These are phyloP conservation scores for Oryza punctata DNA, from an alignment of 176 grass and related monocot genomes.

Conservation along the genomic window DNA sequence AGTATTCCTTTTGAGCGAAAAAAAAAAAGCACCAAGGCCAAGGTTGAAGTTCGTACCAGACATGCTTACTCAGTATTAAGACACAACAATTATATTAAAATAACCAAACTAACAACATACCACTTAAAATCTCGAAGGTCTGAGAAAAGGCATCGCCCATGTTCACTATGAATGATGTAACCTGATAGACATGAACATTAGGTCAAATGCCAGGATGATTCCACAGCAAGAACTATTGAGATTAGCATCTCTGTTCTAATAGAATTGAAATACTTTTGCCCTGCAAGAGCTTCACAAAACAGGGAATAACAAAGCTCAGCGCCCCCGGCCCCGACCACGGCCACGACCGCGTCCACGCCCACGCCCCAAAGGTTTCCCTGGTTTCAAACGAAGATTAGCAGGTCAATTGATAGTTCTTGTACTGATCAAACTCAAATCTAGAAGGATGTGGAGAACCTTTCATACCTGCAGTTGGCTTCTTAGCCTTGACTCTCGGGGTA, in stretches of 20 bases:
- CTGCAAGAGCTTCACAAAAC: slow-evolving; percentile 27
- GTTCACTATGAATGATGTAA: slow-evolving; percentile 27
- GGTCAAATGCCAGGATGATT: slow-evolving; percentile 29
- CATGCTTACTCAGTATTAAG: neutral
- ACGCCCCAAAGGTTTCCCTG: slow-evolving; percentile 78
- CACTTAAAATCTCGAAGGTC: slow-evolving; percentile 19
- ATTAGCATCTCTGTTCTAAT: slow-evolving; percentile 23
- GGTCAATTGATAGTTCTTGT: slow-evolving; percentile 12
- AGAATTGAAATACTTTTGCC: slow-evolving; percentile 32
- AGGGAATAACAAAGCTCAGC: slow-evolving; percentile 41
- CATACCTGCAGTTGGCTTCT: slow-evolving; percentile 79
- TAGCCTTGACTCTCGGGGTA: slow-evolving; percentile 80
- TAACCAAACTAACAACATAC: slow-evolving; percentile 16
- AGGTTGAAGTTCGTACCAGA: neutral
- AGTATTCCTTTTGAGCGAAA: neutral
- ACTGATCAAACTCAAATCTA: neutral
- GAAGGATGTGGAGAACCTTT: neutral
- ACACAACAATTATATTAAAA: neutral
- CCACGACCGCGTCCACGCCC: slow-evolving; percentile 81
- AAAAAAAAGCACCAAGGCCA: neutral
- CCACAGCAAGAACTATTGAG: slow-evolving; percentile 36
- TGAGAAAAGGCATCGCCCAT: neutral
- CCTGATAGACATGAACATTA: slow-evolving; percentile 11
- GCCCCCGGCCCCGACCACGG: slow-evolving; percentile 67
- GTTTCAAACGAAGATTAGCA: neutral